Conservation (phyloP, 1,284 basidiomycete genomes). For the Peniophora sp. region DNA sequence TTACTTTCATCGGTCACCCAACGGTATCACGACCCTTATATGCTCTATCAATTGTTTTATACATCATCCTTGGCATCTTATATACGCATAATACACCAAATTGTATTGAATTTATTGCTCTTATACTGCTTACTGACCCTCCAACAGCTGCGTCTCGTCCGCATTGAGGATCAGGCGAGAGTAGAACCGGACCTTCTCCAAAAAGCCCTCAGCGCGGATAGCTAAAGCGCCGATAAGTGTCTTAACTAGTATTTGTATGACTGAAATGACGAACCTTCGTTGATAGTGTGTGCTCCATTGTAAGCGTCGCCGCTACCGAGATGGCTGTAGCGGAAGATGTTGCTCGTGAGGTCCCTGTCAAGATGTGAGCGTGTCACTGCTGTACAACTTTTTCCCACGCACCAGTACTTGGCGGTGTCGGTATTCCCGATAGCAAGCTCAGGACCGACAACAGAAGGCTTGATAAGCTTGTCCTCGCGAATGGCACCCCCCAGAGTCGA, state of each 20-base stretch:
- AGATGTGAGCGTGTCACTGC: too few species aligned
- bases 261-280: constrained; percentile 14
- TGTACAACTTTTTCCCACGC: too few species aligned
- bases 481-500: not conserved
- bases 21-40: too few species aligned
- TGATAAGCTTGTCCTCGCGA: not conserved
- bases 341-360: constrained; percentile 32
- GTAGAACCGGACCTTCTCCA: constrained; percentile 16
- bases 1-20: too few species aligned
- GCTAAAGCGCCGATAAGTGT: constrained; percentile 5
- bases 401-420: constrained; percentile 49
- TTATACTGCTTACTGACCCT: not conserved
- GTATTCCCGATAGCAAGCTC: constrained; percentile 10
- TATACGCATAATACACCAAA: too few species aligned
- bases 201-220: constrained; percentile 10
- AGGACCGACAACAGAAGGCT: constrained; percentile 26
- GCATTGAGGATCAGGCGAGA: constrained; percentile 13
- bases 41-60: too few species aligned
- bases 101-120: not conserved
- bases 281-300: constrained; percentile 41
- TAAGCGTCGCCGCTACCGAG: constrained; percentile 16
- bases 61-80: too few species aligned
- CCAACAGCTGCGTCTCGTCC: constrained; percentile 11
- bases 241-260: constrained; percentile 1
- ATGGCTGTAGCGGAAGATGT: constrained; percentile 48